Conservation (phyloP, 1,284 basidiomycete genomes). For the Peniophora sp. region DNA sequence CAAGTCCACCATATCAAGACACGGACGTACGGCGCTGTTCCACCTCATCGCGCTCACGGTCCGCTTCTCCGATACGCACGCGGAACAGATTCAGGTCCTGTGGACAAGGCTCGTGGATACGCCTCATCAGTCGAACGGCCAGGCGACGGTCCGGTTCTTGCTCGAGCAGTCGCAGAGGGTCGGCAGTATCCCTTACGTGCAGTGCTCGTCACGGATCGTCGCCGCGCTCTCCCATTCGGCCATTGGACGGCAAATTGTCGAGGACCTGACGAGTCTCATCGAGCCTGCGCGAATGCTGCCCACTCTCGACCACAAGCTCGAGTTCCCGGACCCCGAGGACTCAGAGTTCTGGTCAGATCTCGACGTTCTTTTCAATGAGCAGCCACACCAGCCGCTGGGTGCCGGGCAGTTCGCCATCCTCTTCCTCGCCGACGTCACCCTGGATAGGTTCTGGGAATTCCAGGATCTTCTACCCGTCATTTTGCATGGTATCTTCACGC, state of each 20-base stretch:
- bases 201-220: constrained; percentile 76
- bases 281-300: constrained; percentile 81
- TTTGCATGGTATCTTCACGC: constrained; percentile 77
- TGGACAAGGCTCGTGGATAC: constrained; percentile 73
- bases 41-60: constrained; percentile 83
- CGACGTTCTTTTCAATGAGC: constrained; percentile 64
- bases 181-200: constrained; percentile 63
- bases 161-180: constrained; percentile 85
- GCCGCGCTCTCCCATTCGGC: constrained; percentile 79
- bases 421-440: constrained; percentile 77
- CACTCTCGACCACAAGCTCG: constrained; percentile 62
- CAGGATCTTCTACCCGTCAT: constrained; percentile 65
- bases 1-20: constrained; percentile 45
- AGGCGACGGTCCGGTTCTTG: constrained; percentile 77
- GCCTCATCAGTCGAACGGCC: constrained; percentile 68
- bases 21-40: constrained; percentile 66
- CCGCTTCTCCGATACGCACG: constrained; percentile 68
- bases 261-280: constrained; percentile 80
- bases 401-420: constrained; percentile 85
- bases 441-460: constrained; percentile 75
- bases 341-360: constrained; percentile 70
- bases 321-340: constrained; percentile 62
- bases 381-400: constrained; percentile 61
- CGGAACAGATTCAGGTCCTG: constrained; percentile 78
- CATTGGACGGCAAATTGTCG: constrained; percentile 69